Base-by-base conservation (phyloP, 1,284 basidiomycete species). In the Sutorius eximius region DNA sequence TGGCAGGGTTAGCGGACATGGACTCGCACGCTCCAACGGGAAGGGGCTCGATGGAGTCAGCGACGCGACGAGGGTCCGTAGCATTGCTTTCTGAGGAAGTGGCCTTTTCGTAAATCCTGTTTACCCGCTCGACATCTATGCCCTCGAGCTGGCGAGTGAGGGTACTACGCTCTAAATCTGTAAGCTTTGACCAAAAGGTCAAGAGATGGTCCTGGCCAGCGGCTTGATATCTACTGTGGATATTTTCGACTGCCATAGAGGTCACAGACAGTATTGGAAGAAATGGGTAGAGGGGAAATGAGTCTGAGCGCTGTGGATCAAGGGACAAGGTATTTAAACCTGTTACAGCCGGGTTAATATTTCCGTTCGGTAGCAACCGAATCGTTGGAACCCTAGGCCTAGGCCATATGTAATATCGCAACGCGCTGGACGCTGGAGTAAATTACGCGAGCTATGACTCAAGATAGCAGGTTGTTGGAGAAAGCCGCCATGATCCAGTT, bases 171-270 rank as follows among this genome's bases (percentile, higher is more conserved):
- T 96, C 86, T 8, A 77, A 54, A 8, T 83, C 73, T 44, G 83
- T 75, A 57, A 98, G 86, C 50, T 79, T 75, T 58, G 86, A 78
- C 87, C 87, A 98, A 79, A 95, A 97, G 36, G 85, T 78, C 71
- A 98, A 84, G 67, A 98, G 83, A 70, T 99, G 95, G 54, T 73
- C 85, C 78, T 99, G 96, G 53, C 85, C 88, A 37, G 95, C 94
- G 51, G 82, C 77, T 58, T 88, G 78, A 76, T 91, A 96, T 59
- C 79, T 79, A 59, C 78, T 64, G 62, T 75, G 80, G 63, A 83
- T 78, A 57, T 73, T 64, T 67, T 81, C 76, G 66, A 75, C 71
- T 55, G 78, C 67, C 80, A 85, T 82, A 45, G 49, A 15, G 36
- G 22, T 24, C 36, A 52, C 13, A 34, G 30, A 43, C 42, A 45